Evolutionary conservation across 805 yeast genomes (phyloP), one percentile per base, ranked within the genome.

Genomic region (Hanseniaspora singularis): DNA sequence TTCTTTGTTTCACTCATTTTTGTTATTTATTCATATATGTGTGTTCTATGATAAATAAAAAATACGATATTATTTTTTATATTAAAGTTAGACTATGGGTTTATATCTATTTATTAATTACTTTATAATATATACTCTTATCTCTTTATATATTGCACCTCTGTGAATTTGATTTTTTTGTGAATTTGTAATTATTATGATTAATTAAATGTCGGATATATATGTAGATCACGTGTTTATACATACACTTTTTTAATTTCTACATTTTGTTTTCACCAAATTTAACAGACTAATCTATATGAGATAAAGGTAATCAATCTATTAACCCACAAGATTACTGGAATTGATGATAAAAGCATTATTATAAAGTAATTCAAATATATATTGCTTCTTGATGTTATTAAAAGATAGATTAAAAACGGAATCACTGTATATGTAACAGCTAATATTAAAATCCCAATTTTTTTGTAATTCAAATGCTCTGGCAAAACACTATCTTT

Each of bases 291-390:
- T 5, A 40, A 26, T 33, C 45, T 32, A 18, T 40, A 40, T 7
- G 45, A 40, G 11, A 33, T 40, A 23, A 24, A 40, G 3, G 45
- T 32, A 16, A 40, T 18, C 22, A 40, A 16, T 24, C 45, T 32
- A 33, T 40, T 40, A 15, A 40, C 2, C 45, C 45, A 40, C 16
- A 40, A 23, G 5, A 40, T 33, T 14, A 40, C 45, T 5, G 45
- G 45, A 7, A 40, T n/a, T 3, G 32, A 32, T 7, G 18, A 16
- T 4, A 40, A 8, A 10, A 40, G 5, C 31, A 40, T 16, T 12
- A 40, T 27, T 6, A 40, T 24, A n/a, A 33, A 33, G 28, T 32
- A 20, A 9, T 40, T 18, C 14, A 32, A 12, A 7, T n/a, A 14
- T 14, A 18, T 10, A 15, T 40, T 23, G 12, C 32, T 26, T 16